Percentiles rank a stretch among this genome's conserved stretches.
Conservation (phyloP, 441 rosid genomes). For the Adansonia rubrostipa region DNA sequence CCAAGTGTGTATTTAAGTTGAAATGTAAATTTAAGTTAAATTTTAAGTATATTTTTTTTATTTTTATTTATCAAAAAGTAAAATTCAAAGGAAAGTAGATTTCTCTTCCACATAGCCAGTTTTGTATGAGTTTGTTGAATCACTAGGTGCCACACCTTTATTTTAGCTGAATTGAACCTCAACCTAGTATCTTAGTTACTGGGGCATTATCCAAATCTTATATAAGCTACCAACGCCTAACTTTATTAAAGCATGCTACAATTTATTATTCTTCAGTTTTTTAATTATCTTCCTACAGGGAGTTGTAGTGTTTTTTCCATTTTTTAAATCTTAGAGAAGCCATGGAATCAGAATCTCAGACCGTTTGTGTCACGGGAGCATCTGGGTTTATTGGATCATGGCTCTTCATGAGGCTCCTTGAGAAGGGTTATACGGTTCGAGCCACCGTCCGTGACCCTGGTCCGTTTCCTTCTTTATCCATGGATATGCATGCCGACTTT, state of each 20-base stretch:
- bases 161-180: no score
- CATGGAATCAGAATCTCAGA: constrained; percentile 32
- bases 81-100: no score
- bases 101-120: no score
- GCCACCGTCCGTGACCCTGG: constrained; percentile 73
- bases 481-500: background rate
- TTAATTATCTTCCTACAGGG: background rate
- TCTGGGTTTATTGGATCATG: constrained; percentile 74
- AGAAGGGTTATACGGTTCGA: constrained; percentile 53
- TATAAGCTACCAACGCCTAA: background rate
- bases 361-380: constrained; percentile 68
- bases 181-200: no score
- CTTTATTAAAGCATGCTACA: background rate
- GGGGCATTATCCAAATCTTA: background rate
- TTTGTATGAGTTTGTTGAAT: no score
- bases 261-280: background rate
- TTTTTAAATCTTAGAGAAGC: background rate
- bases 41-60: no score
- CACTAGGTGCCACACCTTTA: no score
- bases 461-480: constrained; percentile 17
- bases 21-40: no score
- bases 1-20: no score
- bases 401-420: constrained; percentile 65
- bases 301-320: background rate
- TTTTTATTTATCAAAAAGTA: no score